Percentiles rank a stretch among this genome's conserved stretches.
Evolutionary conservation across 208 protist genomes (phyloP).

Genomic region (Tetramitus jugosus): DNA sequence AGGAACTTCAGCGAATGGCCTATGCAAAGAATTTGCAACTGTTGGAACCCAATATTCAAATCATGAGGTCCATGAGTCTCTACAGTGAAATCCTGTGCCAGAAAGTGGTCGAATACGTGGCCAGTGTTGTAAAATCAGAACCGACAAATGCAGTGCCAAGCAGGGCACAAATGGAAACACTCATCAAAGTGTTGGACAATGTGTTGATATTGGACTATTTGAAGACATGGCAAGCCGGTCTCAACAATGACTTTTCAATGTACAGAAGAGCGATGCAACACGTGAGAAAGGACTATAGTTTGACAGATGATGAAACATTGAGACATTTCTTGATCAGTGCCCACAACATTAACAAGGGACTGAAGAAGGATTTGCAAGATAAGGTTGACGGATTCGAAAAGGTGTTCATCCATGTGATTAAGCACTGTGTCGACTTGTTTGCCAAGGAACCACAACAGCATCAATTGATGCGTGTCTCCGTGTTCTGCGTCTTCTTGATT

Average conservation of each 20-base stretch:
- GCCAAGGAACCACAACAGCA: neutral
- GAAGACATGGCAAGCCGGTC: conserved; percentile 23
- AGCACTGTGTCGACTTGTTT: neutral
- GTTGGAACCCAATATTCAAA: conserved; percentile 2
- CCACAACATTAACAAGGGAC: conserved; percentile 9
- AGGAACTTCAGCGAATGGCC: neutral
- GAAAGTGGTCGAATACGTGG: neutral
- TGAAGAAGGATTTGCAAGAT: neutral
- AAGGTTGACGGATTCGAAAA: neutral
- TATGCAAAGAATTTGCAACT: neutral
- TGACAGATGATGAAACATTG: conserved; percentile 23
- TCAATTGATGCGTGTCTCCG: neutral
- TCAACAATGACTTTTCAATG: conserved; percentile 22
- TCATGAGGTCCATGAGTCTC: neutral
- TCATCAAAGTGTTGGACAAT: conserved; percentile 1
- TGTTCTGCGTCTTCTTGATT: neutral
- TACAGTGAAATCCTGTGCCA: neutral
- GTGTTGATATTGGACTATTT: conserved; percentile 11
- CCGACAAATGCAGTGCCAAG: neutral
- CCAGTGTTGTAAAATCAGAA: neutral
- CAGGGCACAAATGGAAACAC: neutral
- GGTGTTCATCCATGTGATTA: neutral
- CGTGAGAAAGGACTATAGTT: conserved; percentile 22
- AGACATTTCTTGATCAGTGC: neutral
- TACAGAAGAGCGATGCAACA: conserved; percentile 23